phyloP scores from a whole-genome alignment of 2,329 filamentous ascomycete species.

The Gaeumannomyces sp. region DNA sequence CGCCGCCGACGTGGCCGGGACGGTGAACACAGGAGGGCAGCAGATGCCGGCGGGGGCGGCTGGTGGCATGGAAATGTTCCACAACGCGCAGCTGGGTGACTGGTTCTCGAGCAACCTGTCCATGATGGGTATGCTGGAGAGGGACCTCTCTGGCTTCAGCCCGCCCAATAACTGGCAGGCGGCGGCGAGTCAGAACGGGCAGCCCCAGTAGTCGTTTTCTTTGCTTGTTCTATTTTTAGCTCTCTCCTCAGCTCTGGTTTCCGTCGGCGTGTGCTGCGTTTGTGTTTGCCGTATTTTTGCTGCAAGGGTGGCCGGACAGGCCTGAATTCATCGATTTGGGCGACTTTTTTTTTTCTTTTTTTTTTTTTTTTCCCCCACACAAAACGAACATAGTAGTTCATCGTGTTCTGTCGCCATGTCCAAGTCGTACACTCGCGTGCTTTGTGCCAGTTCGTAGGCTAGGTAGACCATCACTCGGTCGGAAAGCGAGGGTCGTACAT shows the following conservation, averaged over 20 bases:
- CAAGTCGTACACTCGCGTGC: neutral
- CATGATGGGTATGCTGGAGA: conserved; percentile 59
- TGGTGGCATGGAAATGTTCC: neutral
- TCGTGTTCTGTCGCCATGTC: neutral
- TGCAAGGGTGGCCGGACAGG: too few species aligned
- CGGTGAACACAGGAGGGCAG: neutral
- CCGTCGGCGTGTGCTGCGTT: neutral
- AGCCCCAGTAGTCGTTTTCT: neutral
- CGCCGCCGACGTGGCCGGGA: conserved; percentile 23
- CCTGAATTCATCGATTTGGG: too few species aligned
- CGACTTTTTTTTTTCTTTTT: too few species aligned
- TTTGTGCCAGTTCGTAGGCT: neutral
- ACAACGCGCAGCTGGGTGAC: conserved; percentile 45
- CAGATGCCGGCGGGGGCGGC: neutral
- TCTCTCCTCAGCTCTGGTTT: neutral
- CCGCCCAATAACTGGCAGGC: neutral
- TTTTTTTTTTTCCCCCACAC: too few species aligned
- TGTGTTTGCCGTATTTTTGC: neutral
- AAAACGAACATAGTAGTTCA: too few species aligned
- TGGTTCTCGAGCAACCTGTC: conserved; percentile 65
- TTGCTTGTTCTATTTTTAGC: neutral
- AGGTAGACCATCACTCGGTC: conserved; percentile 43
- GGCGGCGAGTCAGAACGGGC: neutral
- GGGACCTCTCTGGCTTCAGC: conserved; percentile 35
- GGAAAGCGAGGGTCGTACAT: conserved; percentile 57